These are phyloP conservation scores for Niveomyces coronatus DNA, from an alignment of 2,329 filamentous ascomycete species.

Conservation along the genomic window DNA sequence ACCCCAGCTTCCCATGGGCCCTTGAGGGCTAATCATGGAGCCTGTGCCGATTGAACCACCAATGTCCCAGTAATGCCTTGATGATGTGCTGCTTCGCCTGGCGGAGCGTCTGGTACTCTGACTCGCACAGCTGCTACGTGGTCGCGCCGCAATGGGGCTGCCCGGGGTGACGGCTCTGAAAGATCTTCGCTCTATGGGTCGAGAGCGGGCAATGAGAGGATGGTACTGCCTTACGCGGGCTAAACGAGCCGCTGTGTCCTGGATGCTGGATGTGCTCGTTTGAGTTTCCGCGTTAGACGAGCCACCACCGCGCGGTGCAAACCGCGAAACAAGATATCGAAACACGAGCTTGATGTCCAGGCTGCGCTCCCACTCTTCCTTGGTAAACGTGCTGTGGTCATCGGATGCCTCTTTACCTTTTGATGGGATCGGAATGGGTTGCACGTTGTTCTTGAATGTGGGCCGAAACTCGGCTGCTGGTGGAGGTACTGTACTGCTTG, in stretches of 20 bases:
- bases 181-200: constrained; percentile 42
- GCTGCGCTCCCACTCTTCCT: constrained; percentile 90
- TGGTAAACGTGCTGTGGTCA: constrained; percentile 34
- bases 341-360: constrained; percentile 89
- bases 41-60: constrained; percentile 71
- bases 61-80: constrained; percentile 86
- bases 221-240: constrained; percentile 83
- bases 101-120: constrained; percentile 73
- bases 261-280: constrained; percentile 38
- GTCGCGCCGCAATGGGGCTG: constrained; percentile 37
- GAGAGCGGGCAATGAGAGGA: constrained; percentile 59
- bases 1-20: constrained; percentile 67
- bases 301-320: constrained; percentile 42
- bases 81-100: constrained; percentile 57
- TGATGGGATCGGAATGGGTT: constrained; percentile 27
- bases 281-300: constrained; percentile 23
- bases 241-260: constrained; percentile 64
- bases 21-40: constrained; percentile 55
- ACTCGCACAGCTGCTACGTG: constrained; percentile 66
- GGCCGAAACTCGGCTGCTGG: constrained; percentile 35
- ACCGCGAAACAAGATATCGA: constrained; percentile 69
- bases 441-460: constrained; percentile 29
- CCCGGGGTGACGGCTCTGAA: constrained; percentile 43
- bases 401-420: constrained; percentile 14
- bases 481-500: constrained; percentile 10